These are phyloP conservation scores for Magnaporthiopsis rhizophila DNA, from an alignment of 2,329 filamentous ascomycete species.

Conservation along the genomic window DNA sequence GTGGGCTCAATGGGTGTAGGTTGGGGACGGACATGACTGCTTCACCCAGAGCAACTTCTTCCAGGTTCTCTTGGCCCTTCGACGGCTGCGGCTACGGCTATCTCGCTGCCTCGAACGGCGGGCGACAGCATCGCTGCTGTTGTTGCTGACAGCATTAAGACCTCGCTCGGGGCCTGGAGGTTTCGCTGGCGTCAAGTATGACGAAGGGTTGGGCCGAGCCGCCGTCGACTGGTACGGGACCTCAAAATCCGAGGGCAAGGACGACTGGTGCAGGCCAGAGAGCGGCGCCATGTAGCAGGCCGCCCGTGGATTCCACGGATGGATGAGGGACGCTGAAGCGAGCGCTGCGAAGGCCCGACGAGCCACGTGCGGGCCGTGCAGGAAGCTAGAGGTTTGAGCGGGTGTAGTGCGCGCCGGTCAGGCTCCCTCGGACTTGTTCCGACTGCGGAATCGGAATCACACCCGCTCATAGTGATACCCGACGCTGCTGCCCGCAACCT, in stretches of 20 bases:
- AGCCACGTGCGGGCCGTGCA: not conserved
- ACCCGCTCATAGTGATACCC: not conserved
- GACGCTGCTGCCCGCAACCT: not conserved
- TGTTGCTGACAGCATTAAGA: not conserved
- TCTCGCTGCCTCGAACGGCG: constrained; percentile 18
- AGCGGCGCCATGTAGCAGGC: constrained; percentile 6
- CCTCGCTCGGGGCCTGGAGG: not conserved
- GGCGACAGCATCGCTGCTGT: not conserved
- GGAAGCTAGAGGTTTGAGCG: not conserved
- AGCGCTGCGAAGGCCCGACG: not conserved
- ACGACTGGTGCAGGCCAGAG: constrained; percentile 5
- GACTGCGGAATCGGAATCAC: not conserved
- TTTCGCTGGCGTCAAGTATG: not conserved
- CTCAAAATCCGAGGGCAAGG: constrained; percentile 3
- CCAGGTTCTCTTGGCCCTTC: constrained; percentile 65
- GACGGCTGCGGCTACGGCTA: constrained; percentile 55
- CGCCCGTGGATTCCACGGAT: not conserved
- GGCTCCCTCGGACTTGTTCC: not conserved
- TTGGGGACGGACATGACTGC: constrained; percentile 60
- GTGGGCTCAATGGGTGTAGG: too few relatives aligned
- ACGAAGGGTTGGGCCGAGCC: not conserved
- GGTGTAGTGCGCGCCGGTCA: not conserved
- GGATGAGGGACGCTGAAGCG: not conserved
- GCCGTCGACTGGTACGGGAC: not conserved
- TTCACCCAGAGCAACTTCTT: constrained; percentile 98